Evolutionary conservation across 108 stramenopile species (phyloP).

Genomic region (Bacterosira constricta): DNA sequence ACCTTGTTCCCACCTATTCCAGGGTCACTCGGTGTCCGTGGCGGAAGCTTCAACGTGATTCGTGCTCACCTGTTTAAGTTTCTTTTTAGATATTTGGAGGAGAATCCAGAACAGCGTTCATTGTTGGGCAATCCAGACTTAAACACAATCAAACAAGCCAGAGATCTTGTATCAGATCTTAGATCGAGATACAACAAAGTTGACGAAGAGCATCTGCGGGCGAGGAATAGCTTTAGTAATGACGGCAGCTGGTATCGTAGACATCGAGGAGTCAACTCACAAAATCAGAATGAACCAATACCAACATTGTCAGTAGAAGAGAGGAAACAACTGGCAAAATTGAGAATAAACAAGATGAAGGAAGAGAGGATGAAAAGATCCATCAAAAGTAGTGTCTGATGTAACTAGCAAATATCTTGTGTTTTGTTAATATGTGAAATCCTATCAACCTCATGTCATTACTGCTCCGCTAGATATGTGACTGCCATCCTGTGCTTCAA

Average conservation of each 20-base stretch:
- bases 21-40: constrained; percentile 65
- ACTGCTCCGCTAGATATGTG: constrained; percentile 6
- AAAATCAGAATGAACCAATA: not conserved
- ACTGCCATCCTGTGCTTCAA: constrained; percentile 15
- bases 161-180: constrained; percentile 57
- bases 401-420: not conserved
- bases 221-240: constrained; percentile 38
- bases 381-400: not conserved
- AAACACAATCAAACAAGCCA: constrained; percentile 51
- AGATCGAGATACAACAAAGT: constrained; percentile 52
- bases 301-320: constrained; percentile 19
- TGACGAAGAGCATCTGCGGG: constrained; percentile 48
- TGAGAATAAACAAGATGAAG: constrained; percentile 27
- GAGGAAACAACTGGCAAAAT: constrained; percentile 31
- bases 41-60: constrained; percentile 73
- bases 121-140: constrained; percentile 44
- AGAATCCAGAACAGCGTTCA: constrained; percentile 80
- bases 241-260: constrained; percentile 83
- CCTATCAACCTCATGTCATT: constrained; percentile 4
- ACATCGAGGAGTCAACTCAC: constrained; percentile 52
- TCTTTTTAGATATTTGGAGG: constrained; percentile 83
- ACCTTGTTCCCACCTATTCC: constrained; percentile 74
- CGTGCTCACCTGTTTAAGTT: constrained; percentile 93
- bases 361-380: constrained; percentile 17
- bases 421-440: not conserved